Percentiles rank a stretch among this genome's conserved stretches.
These are phyloP conservation scores for Cenchrus americanus DNA, from an alignment of 176 grass and related monocot species.

Conservation along the genomic window DNA sequence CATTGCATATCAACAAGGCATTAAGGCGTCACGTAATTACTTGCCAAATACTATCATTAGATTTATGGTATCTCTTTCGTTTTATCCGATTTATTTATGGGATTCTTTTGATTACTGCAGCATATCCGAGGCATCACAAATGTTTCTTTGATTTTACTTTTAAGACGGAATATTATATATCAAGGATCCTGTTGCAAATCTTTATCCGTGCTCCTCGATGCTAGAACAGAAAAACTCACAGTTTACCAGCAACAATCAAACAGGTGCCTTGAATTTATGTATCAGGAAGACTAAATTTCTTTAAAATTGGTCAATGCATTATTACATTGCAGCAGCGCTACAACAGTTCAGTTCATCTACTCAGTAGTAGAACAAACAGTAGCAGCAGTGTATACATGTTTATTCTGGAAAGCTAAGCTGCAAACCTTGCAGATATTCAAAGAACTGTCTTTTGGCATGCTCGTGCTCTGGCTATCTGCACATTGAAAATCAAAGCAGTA, in stretches of 20 bases:
- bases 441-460: conserved; percentile 93
- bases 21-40: not conserved
- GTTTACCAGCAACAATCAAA: not conserved
- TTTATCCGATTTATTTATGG: not conserved
- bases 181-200: no score
- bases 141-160: not conserved
- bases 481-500: conserved; percentile 34
- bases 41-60: not conserved
- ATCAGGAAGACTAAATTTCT: conserved; percentile 2
- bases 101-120: not conserved
- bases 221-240: not conserved
- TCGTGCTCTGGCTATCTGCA: conserved; percentile 94
- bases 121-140: not conserved
- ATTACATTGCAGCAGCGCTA: conserved; percentile 48
- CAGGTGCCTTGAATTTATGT: not conserved
- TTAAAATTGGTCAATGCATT: conserved; percentile 37
- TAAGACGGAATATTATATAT: not conserved
- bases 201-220: no score
- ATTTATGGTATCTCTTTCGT: not conserved
- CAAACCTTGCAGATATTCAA: conserved; percentile 98
- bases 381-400: conserved; percentile 2
- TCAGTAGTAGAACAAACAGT: conserved; percentile 31
- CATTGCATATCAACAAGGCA: not conserved
- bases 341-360: conserved; percentile 41
- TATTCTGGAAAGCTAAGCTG: conserved; percentile 29